These are phyloP conservation scores for Carex arenaria DNA, from an alignment of 202 grass and related monocot species.

Conservation along the genomic window DNA sequence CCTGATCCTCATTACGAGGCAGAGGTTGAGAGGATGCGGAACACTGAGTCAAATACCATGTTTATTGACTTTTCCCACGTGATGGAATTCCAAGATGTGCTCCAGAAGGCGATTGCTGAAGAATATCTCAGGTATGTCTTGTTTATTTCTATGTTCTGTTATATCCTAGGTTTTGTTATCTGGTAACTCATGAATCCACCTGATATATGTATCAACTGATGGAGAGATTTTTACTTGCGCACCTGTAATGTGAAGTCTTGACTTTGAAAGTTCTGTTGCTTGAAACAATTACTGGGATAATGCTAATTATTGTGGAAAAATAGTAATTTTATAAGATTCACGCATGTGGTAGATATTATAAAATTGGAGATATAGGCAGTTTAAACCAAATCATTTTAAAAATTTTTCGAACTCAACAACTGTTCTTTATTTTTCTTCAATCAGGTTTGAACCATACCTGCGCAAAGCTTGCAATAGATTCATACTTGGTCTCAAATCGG, in stretches of 20 bases:
- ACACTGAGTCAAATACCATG: slow-evolving; percentile 83
- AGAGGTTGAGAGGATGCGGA: slow-evolving; percentile 80
- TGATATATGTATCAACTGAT: not conserved
- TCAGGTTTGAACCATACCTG: slow-evolving; percentile 82
- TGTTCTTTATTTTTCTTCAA: not conserved
- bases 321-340: not conserved
- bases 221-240: not conserved
- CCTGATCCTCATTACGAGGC: slow-evolving; percentile 70
- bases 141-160: not conserved
- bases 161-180: not conserved
- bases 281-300: not conserved
- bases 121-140: slow-evolving; percentile 69
- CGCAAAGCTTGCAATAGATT: slow-evolving; percentile 92
- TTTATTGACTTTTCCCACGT: slow-evolving; percentile 85
- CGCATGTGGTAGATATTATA: not conserved
- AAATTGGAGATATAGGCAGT: not conserved
- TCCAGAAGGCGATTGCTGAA: slow-evolving; percentile 87
- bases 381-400: not conserved
- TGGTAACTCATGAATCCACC: not conserved
- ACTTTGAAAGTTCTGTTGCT: not conserved
- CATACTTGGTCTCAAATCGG: slow-evolving; percentile 58
- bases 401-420: not conserved
- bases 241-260: not conserved
- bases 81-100: slow-evolving; percentile 91
- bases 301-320: not conserved